Evolutionary conservation across 306 rosid genomes (phyloP), one percentile per base, ranked within the genome.

Genomic region (Quercus mongolica): DNA sequence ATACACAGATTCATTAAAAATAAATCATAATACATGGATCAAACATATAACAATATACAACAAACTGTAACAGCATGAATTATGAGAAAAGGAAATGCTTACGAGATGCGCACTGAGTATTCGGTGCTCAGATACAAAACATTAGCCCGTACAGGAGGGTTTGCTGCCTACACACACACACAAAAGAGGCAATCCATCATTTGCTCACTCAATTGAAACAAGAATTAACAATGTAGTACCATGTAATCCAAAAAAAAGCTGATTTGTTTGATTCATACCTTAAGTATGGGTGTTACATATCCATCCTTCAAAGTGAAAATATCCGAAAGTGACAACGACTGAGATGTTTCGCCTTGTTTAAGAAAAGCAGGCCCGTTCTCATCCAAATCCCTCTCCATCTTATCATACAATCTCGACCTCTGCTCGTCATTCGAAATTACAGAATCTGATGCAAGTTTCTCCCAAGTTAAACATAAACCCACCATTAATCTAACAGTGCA

Each of bases 61-160:
- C 28, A 21, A 26, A 56, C 25, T 71, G 41, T 11, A 77, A 63
- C 33, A 13, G 12, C 14, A 14, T 13, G 33, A 41, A 30, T 61
- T 63, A n/a, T 38, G 65, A 44, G 49, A 14, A 23, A 46, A 73
- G 17, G 4, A n/a, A 51, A 78, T 3, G 19, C 97, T 85, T 88
- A 95, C 99, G 88, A 86, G 63, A 95, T 86, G 31, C 85, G 96
- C 76, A 83, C 14, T 2, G 99, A 95, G 80, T 90, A 93, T 44
- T 93, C 80, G 12, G 92, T 38, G 86, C 87, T 85, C 85, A 95
- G 67, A 83, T 91, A 88, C 93, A 95, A 76, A 7, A 91, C 98
- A 88, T 76, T 95, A 30, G 99, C 99, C 63, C 99, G 94, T 6
- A 95, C 93, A 0, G 99, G 96, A 79, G 99, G 99, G 86, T 85